A percentile compares a stretch with the other conserved stretches of the same genome.
phyloP scores from a whole-genome alignment of 306 rosid genomes.

The Styphnolobium japonicum region DNA sequence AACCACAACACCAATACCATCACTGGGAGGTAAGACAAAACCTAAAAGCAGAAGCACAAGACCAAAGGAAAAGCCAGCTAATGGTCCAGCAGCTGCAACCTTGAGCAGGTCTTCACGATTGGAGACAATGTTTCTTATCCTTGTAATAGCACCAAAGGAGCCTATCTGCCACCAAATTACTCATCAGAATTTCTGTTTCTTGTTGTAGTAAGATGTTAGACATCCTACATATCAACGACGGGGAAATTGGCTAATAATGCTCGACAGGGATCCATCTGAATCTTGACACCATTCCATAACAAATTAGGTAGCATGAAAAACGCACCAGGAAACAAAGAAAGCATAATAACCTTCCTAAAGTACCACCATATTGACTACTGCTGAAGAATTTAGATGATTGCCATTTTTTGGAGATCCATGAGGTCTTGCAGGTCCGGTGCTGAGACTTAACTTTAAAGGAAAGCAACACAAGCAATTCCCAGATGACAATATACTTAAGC shows the following conservation, averaged over 20 bases:
- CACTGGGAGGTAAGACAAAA: slow-evolving; percentile 83
- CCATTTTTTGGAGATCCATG: neutral
- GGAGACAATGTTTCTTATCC: slow-evolving; percentile 82
- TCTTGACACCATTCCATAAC: slow-evolving; percentile 3
- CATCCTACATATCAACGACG: neutral
- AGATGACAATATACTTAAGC: neutral
- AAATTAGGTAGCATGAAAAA: neutral
- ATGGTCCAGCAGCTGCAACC: slow-evolving; percentile 91
- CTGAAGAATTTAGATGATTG: neutral
- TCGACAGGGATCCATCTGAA: neutral
- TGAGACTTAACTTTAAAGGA: slow-evolving; percentile 4
- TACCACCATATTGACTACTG: neutral
- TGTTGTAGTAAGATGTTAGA: neutral
- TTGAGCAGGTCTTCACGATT: slow-evolving; percentile 93
- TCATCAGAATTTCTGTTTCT: slow-evolving; percentile 42
- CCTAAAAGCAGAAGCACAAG: slow-evolving; percentile 80
- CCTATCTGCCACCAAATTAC: slow-evolving; percentile 96
- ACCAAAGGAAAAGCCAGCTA: slow-evolving; percentile 88
- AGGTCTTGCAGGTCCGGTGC: slow-evolving; percentile 11
- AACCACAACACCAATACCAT: slow-evolving; percentile 78
- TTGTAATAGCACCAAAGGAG: slow-evolving; percentile 94
- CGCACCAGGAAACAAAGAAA: neutral
- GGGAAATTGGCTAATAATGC: neutral
- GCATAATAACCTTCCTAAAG: neutral
- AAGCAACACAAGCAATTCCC: slow-evolving; percentile 11